These are phyloP conservation scores for Cyclaneusma minus DNA, from an alignment of 2,329 filamentous ascomycete genomes.

Conservation along the genomic window DNA sequence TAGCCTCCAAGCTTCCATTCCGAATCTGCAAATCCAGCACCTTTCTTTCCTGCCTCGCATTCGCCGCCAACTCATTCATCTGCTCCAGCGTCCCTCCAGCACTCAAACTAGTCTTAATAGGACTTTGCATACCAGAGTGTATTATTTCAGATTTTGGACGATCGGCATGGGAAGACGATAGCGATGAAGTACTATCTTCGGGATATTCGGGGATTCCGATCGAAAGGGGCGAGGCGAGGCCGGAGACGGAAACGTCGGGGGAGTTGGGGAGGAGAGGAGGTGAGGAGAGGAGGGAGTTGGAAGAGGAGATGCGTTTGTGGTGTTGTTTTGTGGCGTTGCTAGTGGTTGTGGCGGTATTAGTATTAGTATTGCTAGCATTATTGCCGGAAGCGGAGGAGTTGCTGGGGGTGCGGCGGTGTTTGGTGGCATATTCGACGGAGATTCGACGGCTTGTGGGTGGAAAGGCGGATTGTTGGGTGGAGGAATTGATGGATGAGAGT, in stretches of 20 bases:
- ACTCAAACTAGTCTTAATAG: too few species aligned
- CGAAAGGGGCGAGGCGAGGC: conserved; percentile 9
- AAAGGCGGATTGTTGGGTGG: too few species aligned
- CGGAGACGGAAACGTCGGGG: conserved; percentile 11
- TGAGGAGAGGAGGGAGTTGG: too few species aligned
- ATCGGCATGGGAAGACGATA: background rate
- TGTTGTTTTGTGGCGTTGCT: too few species aligned
- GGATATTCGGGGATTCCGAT: conserved; percentile 5
- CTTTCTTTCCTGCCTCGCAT: conserved; percentile 81
- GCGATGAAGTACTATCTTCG: conserved; percentile 1
- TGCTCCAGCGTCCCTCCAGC: conserved; percentile 37
- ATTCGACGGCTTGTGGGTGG: too few species aligned
- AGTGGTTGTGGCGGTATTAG: too few species aligned
- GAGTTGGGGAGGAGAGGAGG: conserved; percentile 9
- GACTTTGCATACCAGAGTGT: conserved; percentile 23
- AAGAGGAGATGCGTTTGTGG: too few species aligned
- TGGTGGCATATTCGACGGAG: too few species aligned
- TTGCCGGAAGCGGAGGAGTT: too few species aligned
- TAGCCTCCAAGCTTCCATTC: conserved; percentile 86
- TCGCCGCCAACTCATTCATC: conserved; percentile 65
- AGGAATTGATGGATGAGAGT: too few species aligned
- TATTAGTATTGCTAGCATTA: too few species aligned
- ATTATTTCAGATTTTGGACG: background rate
- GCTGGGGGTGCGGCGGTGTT: too few species aligned
- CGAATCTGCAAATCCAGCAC: conserved; percentile 93